phyloP scores from a whole-genome alignment of 2,329 filamentous ascomycete species.

The Bipolaris bicolor region DNA sequence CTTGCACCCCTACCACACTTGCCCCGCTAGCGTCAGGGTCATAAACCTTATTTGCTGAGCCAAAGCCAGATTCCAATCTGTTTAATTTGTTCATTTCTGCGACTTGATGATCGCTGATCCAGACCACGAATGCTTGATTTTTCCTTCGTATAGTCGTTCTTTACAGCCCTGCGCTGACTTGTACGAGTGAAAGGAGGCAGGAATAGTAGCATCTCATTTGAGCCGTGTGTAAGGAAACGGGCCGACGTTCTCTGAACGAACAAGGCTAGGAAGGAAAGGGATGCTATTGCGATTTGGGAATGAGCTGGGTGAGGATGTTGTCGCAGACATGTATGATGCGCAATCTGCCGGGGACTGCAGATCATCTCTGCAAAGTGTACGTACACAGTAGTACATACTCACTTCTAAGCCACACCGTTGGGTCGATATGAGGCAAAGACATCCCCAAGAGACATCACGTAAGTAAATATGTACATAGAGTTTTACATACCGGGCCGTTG shows the following conservation, averaged over 20 bases:
- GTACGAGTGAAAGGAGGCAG: neutral
- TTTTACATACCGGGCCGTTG: no score
- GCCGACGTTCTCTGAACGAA: neutral
- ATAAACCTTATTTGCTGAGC: constrained; percentile 2
- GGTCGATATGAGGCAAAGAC: neutral
- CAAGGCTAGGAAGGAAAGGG: neutral
- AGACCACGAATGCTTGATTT: neutral
- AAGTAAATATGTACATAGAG: neutral
- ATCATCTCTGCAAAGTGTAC: neutral
- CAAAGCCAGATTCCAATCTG: neutral
- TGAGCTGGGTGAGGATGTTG: neutral
- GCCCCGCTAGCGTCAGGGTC: constrained; percentile 1
- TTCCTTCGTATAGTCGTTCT: neutral
- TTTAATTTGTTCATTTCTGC: neutral
- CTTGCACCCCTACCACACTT: constrained; percentile 9
- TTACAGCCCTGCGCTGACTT: neutral
- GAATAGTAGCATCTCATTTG: no score
- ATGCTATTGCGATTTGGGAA: neutral
- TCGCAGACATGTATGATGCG: neutral
- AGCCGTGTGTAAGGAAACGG: neutral
- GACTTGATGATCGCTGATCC: neutral
- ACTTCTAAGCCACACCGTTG: neutral
- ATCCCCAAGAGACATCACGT: neutral
- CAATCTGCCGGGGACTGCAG: neutral
- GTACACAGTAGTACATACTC: neutral